These are phyloP conservation scores for Begonia fuchsioides DNA, from an alignment of 306 rosid species.

Conservation along the genomic window DNA sequence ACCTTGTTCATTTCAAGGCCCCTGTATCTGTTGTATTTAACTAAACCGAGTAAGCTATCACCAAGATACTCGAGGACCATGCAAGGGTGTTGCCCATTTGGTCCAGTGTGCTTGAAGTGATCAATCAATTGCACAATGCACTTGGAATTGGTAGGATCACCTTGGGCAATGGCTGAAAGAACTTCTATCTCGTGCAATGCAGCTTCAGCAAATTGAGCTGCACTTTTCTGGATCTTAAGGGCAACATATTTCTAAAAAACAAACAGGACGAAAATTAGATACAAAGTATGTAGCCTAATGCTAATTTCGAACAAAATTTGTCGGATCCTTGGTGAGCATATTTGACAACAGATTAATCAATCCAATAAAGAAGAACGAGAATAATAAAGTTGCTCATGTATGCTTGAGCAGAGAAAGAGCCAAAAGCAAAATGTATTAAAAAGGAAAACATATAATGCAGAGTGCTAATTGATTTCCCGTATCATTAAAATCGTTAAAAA, in stretches of 20 bases:
- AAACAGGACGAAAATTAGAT: slow-evolving; percentile 6
- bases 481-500: too few relatives aligned
- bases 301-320: too few relatives aligned
- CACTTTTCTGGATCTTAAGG: slow-evolving; percentile 97
- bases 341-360: too few relatives aligned
- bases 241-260: slow-evolving; percentile 70
- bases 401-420: too few relatives aligned
- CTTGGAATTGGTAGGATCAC: slow-evolving; percentile 61
- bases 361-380: too few relatives aligned
- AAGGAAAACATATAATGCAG: too few relatives aligned
- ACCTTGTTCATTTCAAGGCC: slow-evolving; percentile 68
- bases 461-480: too few relatives aligned
- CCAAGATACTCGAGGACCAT: slow-evolving; percentile 98
- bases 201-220: slow-evolving; percentile 79
- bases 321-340: too few relatives aligned
- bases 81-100: slow-evolving; percentile 92
- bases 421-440: too few relatives aligned
- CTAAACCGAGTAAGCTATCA: slow-evolving; percentile 84
- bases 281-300: neutral
- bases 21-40: slow-evolving; percentile 54
- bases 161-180: slow-evolving; percentile 55
- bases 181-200: slow-evolving; percentile 84
- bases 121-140: slow-evolving; percentile 69
- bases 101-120: slow-evolving; percentile 85
- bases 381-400: too few relatives aligned